Evolutionary conservation across 2,329 filamentous ascomycete genomes (phyloP).

Genomic region (Penicillium sp.): DNA sequence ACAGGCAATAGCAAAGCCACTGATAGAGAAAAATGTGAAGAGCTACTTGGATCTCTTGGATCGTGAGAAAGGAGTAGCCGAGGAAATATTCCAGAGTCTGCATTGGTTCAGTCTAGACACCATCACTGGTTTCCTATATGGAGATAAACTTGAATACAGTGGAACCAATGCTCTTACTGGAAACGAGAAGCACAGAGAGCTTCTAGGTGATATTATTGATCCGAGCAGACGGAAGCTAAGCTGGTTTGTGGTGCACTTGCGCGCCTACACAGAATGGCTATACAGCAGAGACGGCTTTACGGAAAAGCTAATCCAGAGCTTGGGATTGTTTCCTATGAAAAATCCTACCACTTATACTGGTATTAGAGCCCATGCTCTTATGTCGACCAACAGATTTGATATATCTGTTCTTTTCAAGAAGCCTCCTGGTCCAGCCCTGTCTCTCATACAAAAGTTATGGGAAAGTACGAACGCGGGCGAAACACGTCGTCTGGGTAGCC

Average conservation of each 20-base stretch:
- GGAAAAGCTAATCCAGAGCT: slow-evolving; percentile 35
- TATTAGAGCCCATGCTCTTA: slow-evolving; percentile 48
- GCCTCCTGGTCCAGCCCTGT: slow-evolving; percentile 1
- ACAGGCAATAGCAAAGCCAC: slow-evolving; percentile 20
- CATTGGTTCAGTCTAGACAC: slow-evolving; percentile 57
- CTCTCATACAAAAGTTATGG: slow-evolving; percentile 44
- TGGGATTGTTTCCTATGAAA: slow-evolving; percentile 51
- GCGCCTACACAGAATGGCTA: slow-evolving; percentile 50
- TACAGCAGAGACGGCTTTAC: slow-evolving; percentile 44
- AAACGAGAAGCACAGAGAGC: slow-evolving; percentile 34
- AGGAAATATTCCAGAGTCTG: slow-evolving; percentile 50
- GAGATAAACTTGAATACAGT: slow-evolving; percentile 34
- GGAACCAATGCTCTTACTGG: slow-evolving; percentile 48
- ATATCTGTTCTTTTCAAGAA: slow-evolving; percentile 25
- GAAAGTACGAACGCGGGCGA: slow-evolving; percentile 31
- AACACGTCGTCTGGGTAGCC: slow-evolving; percentile 34
- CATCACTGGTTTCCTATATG: slow-evolving; percentile 56
- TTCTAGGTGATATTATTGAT: slow-evolving; percentile 53
- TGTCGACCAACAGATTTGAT: slow-evolving; percentile 34
- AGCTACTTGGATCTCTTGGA: slow-evolving; percentile 46
- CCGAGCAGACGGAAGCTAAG: slow-evolving; percentile 47
- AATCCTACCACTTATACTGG: slow-evolving; percentile 54
- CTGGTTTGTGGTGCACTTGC: slow-evolving; percentile 54
- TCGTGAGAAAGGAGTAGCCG: slow-evolving; percentile 30
- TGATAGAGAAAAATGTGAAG: slow-evolving; percentile 44